These are phyloP conservation scores for Symbiodinium natans DNA, from an alignment of 73 alveolate genomes.

Conservation along the genomic window DNA sequence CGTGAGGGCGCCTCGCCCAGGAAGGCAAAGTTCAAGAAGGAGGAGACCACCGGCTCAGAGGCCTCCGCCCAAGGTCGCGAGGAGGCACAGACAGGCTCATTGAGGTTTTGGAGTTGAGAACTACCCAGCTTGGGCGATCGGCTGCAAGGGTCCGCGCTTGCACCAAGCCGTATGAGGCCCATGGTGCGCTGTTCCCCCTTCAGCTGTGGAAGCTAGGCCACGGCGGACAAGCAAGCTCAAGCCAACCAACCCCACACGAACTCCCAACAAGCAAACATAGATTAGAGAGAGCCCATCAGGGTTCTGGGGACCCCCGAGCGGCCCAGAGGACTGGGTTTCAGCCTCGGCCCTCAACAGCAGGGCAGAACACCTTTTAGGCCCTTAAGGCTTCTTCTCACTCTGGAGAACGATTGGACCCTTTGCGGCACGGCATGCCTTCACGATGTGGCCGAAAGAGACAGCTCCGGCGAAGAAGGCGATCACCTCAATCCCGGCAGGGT, in stretches of 20 bases:
- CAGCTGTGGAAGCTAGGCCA: no score
- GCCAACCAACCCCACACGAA: no score
- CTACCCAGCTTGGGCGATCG: not conserved
- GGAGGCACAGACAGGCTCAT: not conserved
- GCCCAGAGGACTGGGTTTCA: no score
- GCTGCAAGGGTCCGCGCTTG: not conserved
- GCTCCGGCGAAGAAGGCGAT: slow-evolving; percentile 93
- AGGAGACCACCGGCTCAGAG: slow-evolving; percentile 91
- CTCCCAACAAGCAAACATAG: no score
- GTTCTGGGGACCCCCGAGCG: no score
- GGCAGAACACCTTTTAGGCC: no score
- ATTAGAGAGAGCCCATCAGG: no score
- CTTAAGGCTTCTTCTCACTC: no score
- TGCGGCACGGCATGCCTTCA: slow-evolving; percentile 29
- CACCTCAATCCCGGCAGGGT: slow-evolving; percentile 24
- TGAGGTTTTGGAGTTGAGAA: not conserved
- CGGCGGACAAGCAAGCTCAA: no score
- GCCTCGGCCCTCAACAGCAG: no score
- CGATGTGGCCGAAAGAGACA: slow-evolving; percentile 93
- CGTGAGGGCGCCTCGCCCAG: slow-evolving; percentile 83
- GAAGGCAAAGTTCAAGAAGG: slow-evolving; percentile 93
- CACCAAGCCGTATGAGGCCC: not conserved
- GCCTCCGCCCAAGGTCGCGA: not conserved
- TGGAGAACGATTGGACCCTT: no score
- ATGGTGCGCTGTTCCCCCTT: no score